Evolutionary conservation across 164 flowering plant species (phyloP).

Genomic region (Chimonanthus salicifolius): DNA sequence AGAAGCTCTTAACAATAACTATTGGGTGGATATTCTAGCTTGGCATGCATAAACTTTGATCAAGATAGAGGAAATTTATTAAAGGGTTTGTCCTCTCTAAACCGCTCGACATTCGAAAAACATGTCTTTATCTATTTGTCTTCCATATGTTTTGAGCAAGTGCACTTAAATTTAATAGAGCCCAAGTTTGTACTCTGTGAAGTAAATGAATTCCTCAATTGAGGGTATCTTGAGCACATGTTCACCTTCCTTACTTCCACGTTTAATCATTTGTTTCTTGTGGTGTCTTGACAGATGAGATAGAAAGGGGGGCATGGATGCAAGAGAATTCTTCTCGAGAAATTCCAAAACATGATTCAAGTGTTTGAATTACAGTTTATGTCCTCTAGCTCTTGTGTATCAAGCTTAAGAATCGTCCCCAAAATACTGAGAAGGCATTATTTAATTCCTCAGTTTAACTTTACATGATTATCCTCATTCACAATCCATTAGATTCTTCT

Average conservation of each 20-base stretch:
- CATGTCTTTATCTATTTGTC: slow-evolving; percentile 22
- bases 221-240: slow-evolving; percentile 39
- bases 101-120: slow-evolving; percentile 21
- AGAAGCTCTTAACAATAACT: not conserved
- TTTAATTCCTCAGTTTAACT: slow-evolving; percentile 22
- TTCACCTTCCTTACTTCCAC: slow-evolving; percentile 31
- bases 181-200: slow-evolving; percentile 6
- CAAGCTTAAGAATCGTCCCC: slow-evolving; percentile 47
- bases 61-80: not conserved
- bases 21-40: not conserved
- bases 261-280: slow-evolving; percentile 25
- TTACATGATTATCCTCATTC: slow-evolving; percentile 39
- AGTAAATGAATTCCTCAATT: slow-evolving; percentile 1
- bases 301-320: slow-evolving; percentile 21
- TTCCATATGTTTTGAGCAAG: slow-evolving; percentile 19
- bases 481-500: slow-evolving; percentile 51
- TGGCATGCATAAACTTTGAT: not conserved
- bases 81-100: slow-evolving; percentile 5
- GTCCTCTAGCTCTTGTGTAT: slow-evolving; percentile 61
- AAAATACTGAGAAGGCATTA: slow-evolving; percentile 31
- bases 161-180: not conserved
- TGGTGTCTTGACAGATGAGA: slow-evolving; percentile 26
- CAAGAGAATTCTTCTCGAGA: slow-evolving; percentile 31
- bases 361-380: slow-evolving; percentile 9
- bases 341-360: slow-evolving; percentile 29